phyloP scores from a whole-genome alignment of 306 rosid species.

The Ormosia emarginata region DNA sequence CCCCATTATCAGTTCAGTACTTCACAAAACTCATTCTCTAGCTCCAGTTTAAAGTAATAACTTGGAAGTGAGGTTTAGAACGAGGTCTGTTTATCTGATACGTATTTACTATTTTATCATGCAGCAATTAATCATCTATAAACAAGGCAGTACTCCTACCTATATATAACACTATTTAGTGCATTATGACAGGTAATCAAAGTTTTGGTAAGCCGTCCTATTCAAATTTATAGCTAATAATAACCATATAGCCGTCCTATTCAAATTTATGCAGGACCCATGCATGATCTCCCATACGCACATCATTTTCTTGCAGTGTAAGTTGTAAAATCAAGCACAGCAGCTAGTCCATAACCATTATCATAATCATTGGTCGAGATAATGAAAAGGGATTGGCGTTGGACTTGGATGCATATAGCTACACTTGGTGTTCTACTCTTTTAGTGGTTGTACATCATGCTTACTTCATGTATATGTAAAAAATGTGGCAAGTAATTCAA shows the following conservation, averaged over 20 bases:
- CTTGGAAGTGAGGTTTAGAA: conserved; percentile 23
- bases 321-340: conserved; percentile 22
- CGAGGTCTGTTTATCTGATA: conserved; percentile 11
- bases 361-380: conserved; percentile 7
- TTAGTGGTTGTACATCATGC: not conserved
- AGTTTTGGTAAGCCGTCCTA: conserved; percentile 24
- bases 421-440: conserved; percentile 7
- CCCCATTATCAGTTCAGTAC: conserved; percentile 1
- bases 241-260: conserved; percentile 11
- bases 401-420: not conserved
- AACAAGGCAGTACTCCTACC: conserved; percentile 5
- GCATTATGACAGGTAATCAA: not conserved
- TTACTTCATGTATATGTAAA: conserved; percentile 4
- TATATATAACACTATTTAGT: not conserved
- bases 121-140: not conserved
- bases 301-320: conserved; percentile 30
- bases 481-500: not conserved
- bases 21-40: conserved; percentile 20
- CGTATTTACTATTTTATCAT: conserved; percentile 13
- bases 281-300: not conserved
- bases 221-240: conserved; percentile 32
- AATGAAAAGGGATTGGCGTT: not conserved
- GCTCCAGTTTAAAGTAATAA: not conserved
- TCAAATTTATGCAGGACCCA: conserved; percentile 13
- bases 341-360: not conserved